Conservation (phyloP, 441 rosid species). For the Pelargonium myrrhifolium region DNA sequence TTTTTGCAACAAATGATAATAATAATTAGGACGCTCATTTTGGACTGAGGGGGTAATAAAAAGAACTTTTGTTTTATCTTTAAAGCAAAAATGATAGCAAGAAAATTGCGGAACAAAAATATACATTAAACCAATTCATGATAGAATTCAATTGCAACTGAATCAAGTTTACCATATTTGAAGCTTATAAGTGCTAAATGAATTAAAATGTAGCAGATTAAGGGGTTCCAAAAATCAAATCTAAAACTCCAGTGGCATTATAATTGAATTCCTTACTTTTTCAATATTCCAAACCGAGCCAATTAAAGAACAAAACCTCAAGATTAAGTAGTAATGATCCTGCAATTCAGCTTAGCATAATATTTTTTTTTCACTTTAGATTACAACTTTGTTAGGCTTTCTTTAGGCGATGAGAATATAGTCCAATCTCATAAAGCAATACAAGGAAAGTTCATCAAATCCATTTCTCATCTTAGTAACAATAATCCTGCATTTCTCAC, state of each 20-base stretch:
- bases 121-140: neutral
- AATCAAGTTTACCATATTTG: neutral
- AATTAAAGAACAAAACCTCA: neutral
- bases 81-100: neutral
- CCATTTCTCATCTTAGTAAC: neutral
- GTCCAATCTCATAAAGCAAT: neutral
- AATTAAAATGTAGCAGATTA: neutral
- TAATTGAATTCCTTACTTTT: neutral
- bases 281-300: neutral
- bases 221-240: neutral
- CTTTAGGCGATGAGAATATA: neutral
- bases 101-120: neutral
- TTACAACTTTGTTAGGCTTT: neutral
- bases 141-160: conserved; percentile 1
- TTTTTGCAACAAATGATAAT: too few relatives aligned
- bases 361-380: neutral
- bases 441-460: neutral
- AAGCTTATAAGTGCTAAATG: neutral
- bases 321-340: neutral
- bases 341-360: neutral
- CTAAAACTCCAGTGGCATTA: neutral
- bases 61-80: neutral
- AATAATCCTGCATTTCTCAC: neutral
- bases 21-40: too few relatives aligned
- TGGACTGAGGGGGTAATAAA: too few relatives aligned